These are phyloP conservation scores for Phytopythium ostracodes DNA, from an alignment of 352 stramenopile species.

Conservation along the genomic window DNA sequence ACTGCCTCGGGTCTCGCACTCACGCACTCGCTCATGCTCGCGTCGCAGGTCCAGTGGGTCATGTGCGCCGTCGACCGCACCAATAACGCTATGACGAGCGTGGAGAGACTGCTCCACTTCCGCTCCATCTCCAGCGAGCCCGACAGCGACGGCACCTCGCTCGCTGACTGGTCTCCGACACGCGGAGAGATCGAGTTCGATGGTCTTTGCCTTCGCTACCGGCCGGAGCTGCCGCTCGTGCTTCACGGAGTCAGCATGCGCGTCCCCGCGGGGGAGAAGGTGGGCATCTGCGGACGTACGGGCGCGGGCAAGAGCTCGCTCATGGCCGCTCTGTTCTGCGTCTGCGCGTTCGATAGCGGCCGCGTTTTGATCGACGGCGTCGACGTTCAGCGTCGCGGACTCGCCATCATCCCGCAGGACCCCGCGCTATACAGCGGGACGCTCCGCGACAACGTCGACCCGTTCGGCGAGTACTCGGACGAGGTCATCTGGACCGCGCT, in stretches of 20 bases:
- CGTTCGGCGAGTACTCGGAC: constrained; percentile 76
- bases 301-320: constrained; percentile 42
- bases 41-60: constrained; percentile 87
- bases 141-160: background rate
- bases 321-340: constrained; percentile 37
- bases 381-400: constrained; percentile 37
- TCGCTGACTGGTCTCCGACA: constrained; percentile 16
- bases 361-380: constrained; percentile 83
- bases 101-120: constrained; percentile 24
- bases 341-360: constrained; percentile 49
- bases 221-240: constrained; percentile 29
- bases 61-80: constrained; percentile 19
- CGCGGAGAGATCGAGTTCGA: constrained; percentile 22
- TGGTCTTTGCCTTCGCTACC: constrained; percentile 25
- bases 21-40: constrained; percentile 87
- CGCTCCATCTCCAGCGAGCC: background rate
- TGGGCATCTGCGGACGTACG: constrained; percentile 53
- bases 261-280: constrained; percentile 33
- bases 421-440: constrained; percentile 88
- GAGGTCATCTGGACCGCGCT: constrained; percentile 60
- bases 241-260: constrained; percentile 26
- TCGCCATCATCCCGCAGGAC: constrained; percentile 69
- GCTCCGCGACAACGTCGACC: constrained; percentile 89
- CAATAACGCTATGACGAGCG: constrained; percentile 27
- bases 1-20: constrained; percentile 79